A percentile compares a stretch with the other conserved stretches of the same genome.
These are phyloP conservation scores for Penicillium sp. DNA, from an alignment of 2,329 filamentous ascomycete species.

Conservation along the genomic window DNA sequence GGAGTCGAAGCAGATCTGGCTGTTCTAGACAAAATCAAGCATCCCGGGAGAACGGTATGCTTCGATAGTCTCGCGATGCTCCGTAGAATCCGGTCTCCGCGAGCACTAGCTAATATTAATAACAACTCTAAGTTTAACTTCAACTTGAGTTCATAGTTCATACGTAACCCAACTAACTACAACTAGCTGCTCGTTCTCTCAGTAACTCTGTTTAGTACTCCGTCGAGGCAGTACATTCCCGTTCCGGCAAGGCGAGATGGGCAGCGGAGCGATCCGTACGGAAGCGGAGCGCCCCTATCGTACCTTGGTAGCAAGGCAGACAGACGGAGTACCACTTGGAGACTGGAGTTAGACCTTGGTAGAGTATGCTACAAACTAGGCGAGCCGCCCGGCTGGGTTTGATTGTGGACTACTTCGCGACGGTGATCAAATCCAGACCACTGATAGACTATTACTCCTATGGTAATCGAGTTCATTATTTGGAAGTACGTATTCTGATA, in stretches of 20 bases:
- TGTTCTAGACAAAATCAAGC: too few relatives aligned
- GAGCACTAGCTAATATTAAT: too few relatives aligned
- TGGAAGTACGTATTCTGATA: background rate
- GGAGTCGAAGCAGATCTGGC: too few relatives aligned
- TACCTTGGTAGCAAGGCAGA: too few relatives aligned
- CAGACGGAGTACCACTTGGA: too few relatives aligned
- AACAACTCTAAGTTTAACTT: background rate
- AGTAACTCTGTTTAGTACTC: background rate
- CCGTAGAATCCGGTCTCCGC: background rate
- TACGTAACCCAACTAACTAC: background rate
- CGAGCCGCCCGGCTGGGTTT: background rate
- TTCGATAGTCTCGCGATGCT: background rate
- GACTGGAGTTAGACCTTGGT: too few relatives aligned
- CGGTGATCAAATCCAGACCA: background rate
- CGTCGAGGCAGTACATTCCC: background rate
- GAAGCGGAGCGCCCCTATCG: background rate
- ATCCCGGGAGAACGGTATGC: background rate
- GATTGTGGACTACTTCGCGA: background rate
- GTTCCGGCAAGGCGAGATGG: background rate
- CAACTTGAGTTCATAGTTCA: background rate
- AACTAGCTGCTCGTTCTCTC: background rate
- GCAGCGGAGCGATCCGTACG: background rate
- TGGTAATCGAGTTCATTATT: background rate
- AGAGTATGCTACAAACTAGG: background rate
- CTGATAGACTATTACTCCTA: background rate